Evolutionary conservation across 352 stramenopile genomes (phyloP).

Genomic region (Pythium catenulatum): DNA sequence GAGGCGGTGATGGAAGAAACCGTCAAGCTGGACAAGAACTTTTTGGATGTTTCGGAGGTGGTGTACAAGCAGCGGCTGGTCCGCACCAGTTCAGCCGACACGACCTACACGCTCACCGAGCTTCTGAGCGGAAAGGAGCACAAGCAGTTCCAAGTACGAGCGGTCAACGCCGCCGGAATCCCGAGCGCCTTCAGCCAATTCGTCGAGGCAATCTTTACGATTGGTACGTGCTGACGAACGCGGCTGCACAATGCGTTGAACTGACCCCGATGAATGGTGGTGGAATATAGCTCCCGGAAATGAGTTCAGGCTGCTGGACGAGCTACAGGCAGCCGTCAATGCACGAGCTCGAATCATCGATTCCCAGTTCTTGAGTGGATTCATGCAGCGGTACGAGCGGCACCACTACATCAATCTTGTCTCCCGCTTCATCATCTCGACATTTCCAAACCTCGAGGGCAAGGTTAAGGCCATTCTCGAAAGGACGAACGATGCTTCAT

Average conservation of each 20-base stretch:
- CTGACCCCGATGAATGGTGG: not conserved
- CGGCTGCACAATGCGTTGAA: too few relatives aligned
- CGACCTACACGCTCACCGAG: constrained; percentile 67
- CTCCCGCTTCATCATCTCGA: constrained; percentile 77
- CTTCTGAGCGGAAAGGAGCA: constrained; percentile 83
- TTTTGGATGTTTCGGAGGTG: constrained; percentile 78
- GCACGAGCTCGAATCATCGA: constrained; percentile 81
- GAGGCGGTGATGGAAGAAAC: constrained; percentile 82
- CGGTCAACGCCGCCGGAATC: constrained; percentile 77
- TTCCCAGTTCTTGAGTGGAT: constrained; percentile 87
- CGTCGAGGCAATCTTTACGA: constrained; percentile 80
- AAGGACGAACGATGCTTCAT: not conserved
- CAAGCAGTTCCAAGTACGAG: constrained; percentile 80
- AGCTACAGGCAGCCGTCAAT: constrained; percentile 89
- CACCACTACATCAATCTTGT: constrained; percentile 84
- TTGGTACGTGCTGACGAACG: constrained; percentile 70
- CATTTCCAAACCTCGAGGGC: constrained; percentile 70
- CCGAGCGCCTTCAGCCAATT: constrained; percentile 70
- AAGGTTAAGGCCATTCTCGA: constrained; percentile 78
- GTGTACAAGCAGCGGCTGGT: constrained; percentile 76
- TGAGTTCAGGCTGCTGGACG: constrained; percentile 84
- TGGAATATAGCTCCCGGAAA: constrained; percentile 71
- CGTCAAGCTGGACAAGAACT: constrained; percentile 60
- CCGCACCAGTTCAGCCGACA: constrained; percentile 68
- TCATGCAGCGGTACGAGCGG: constrained; percentile 88